Percentiles rank a stretch among this genome's conserved stretches.
Conservation (phyloP, 1,284 basidiomycete genomes). For the Grifola frondosa region DNA sequence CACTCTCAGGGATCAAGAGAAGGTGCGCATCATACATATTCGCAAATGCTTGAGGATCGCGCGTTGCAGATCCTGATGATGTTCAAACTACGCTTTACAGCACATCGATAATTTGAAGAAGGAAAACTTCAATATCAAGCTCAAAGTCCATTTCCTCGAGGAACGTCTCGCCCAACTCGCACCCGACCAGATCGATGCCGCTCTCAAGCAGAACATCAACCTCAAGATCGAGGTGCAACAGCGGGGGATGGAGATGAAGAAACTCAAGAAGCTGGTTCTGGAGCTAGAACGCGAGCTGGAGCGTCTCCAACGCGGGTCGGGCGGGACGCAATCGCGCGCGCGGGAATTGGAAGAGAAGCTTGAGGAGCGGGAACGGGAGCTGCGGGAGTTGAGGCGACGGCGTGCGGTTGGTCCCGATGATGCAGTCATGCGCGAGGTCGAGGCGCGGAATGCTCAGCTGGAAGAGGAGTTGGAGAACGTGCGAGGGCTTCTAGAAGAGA, state of each 20-base stretch:
- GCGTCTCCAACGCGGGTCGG: constrained; percentile 58
- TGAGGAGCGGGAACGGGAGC: constrained; percentile 66
- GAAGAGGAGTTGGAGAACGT: constrained; percentile 71
- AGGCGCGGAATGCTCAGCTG: constrained; percentile 61
- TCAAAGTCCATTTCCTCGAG: constrained; percentile 91
- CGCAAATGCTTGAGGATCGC: no score
- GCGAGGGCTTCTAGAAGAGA: constrained; percentile 69
- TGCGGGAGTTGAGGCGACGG: constrained; percentile 59
- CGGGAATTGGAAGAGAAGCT: constrained; percentile 70
- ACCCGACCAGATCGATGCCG: constrained; percentile 89
- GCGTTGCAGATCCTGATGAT: no score
- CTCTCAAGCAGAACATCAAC: constrained; percentile 90
- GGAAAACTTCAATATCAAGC: constrained; percentile 93
- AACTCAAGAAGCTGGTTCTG: constrained; percentile 83
- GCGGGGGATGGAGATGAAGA: constrained; percentile 89
- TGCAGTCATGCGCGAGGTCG: constrained; percentile 51
- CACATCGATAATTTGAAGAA: constrained; percentile 93
- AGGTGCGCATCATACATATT: constrained; percentile 51
- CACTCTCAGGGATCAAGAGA: constrained; percentile 91
- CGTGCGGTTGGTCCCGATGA: constrained; percentile 40
- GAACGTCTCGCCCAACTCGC: constrained; percentile 86
- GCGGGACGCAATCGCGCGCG: constrained; percentile 46
- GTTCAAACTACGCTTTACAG: constrained; percentile 48
- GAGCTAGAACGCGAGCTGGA: constrained; percentile 83
- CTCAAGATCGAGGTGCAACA: constrained; percentile 93